Percentiles rank a stretch among this genome's conserved stretches.
Conservation (phyloP, 2,329 filamentous ascomycete species). For the Fusarium sp. region DNA sequence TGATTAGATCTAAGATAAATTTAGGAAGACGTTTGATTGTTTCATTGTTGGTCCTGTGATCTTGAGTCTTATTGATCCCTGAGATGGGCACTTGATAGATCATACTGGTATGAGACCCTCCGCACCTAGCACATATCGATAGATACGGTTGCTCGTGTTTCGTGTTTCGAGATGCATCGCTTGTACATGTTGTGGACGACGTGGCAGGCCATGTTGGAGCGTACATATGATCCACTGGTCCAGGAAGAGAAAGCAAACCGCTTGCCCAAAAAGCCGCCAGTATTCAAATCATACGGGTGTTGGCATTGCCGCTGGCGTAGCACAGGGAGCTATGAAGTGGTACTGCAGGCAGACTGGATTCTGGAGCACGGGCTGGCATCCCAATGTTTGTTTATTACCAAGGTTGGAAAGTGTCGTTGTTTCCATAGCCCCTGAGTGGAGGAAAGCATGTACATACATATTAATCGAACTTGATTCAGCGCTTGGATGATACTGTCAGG, state of each 20-base stretch:
- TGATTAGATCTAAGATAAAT: neutral
- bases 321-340: conserved; percentile 6
- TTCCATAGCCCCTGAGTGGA: conserved; percentile 28
- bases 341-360: neutral
- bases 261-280: conserved; percentile 8
- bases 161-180: conserved; percentile 25
- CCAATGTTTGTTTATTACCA: conserved; percentile 11
- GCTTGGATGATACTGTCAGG: conserved; percentile 9
- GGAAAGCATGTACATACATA: conserved; percentile 1
- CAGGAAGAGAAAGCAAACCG: conserved; percentile 6
- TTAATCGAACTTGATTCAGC: conserved; percentile 6
- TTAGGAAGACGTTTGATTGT: neutral
- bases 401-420: conserved; percentile 15
- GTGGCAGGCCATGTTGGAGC: conserved; percentile 31
- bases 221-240: conserved; percentile 20
- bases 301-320: neutral
- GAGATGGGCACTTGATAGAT: neutral
- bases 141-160: conserved; percentile 7
- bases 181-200: conserved; percentile 20
- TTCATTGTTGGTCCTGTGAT: neutral
- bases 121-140: conserved; percentile 1
- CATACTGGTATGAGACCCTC: neutral
- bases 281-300: conserved; percentile 2
- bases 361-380: conserved; percentile 2
- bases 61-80: neutral